Percentiles rank a stretch among this genome's conserved stretches.
Evolutionary conservation across 306 rosid species (phyloP).

Genomic region (Rosa multiflora): DNA sequence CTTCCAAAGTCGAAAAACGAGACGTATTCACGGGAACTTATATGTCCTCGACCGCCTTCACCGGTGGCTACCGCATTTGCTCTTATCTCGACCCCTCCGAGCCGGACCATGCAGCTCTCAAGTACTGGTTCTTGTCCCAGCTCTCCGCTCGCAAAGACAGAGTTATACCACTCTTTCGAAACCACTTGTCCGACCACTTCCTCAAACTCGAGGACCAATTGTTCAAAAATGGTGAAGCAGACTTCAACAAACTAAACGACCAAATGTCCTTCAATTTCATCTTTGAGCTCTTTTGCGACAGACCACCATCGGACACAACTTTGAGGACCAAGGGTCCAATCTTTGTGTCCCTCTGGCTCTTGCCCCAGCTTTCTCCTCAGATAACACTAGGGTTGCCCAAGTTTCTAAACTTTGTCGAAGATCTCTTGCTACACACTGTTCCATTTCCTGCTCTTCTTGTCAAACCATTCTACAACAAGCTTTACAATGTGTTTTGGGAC

Average conservation of each 20-base stretch:
- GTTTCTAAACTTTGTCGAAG: constrained; percentile 43
- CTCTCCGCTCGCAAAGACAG: constrained; percentile 31
- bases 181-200: neutral
- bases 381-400: constrained; percentile 35
- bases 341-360: constrained; percentile 39
- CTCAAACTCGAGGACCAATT: constrained; percentile 29
- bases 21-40: constrained; percentile 65
- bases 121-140: constrained; percentile 32
- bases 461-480: constrained; percentile 42
- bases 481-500: constrained; percentile 27
- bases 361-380: constrained; percentile 46
- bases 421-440: constrained; percentile 36
- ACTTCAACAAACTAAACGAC: constrained; percentile 29
- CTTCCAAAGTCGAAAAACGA: constrained; percentile 48
- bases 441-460: constrained; percentile 47
- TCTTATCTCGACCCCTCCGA: constrained; percentile 62
- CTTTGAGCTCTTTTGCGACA: constrained; percentile 40
- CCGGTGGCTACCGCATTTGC: constrained; percentile 40
- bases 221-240: neutral
- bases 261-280: constrained; percentile 43
- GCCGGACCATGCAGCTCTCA: constrained; percentile 43
- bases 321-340: constrained; percentile 35
- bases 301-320: constrained; percentile 20
- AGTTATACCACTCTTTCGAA: constrained; percentile 47
- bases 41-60: too few relatives aligned